These are phyloP conservation scores for Waltiozyma sp. DNA, from an alignment of 1,139 yeast species.

Conservation along the genomic window DNA sequence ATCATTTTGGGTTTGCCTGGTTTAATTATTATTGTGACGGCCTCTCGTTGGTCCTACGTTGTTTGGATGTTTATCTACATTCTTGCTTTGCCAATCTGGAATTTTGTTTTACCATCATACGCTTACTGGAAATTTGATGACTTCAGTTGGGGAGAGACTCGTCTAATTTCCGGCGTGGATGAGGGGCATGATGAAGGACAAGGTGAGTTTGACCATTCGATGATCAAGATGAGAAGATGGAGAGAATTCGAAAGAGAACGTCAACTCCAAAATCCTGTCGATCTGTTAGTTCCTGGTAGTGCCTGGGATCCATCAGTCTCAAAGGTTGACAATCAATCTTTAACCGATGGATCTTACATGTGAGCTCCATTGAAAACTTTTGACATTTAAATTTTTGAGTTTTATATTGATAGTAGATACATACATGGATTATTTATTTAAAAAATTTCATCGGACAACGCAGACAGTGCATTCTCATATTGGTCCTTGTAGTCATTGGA, in stretches of 20 bases:
- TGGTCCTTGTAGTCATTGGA: too few species aligned
- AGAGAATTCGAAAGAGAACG: conserved; percentile 76
- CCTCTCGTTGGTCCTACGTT: conserved; percentile 65
- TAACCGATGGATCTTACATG: too few species aligned
- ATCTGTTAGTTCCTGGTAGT: conserved; percentile 14
- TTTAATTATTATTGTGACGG: conserved; percentile 74
- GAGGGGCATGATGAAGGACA: conserved; percentile 54
- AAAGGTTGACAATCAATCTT: too few species aligned
- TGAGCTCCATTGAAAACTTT: too few species aligned
- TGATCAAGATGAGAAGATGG: conserved; percentile 88
- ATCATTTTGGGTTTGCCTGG: conserved; percentile 89
- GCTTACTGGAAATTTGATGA: conserved; percentile 98
- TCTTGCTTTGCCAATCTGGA: conserved; percentile 87
- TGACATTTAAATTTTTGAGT: too few species aligned
- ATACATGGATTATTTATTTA: too few species aligned
- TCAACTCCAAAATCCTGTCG: conserved; percentile 5
- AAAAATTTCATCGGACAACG: too few species aligned
- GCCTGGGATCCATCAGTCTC: conserved; percentile 19
- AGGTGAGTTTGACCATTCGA: conserved; percentile 84
- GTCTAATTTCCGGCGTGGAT: conserved; percentile 66
- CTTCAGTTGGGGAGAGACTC: conserved; percentile 97
- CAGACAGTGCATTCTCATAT: too few species aligned
- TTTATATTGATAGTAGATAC: too few species aligned
- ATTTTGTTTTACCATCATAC: conserved; percentile 78
- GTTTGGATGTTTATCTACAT: conserved; percentile 77